phyloP scores from a whole-genome alignment of 176 grass and related monocot species.

The Oryza glumipatula region DNA sequence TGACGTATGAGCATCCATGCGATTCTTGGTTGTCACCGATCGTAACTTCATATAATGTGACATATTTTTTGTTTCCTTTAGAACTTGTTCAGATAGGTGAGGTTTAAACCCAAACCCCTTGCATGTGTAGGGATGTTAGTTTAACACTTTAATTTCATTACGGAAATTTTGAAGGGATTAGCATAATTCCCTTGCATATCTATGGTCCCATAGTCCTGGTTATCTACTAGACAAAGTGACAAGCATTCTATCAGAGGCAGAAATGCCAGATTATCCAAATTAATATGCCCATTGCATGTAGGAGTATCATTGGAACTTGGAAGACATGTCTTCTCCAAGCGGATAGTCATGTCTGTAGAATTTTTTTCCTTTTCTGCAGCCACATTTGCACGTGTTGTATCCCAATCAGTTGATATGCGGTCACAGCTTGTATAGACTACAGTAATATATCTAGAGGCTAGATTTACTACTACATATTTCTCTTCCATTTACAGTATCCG shows the following conservation, averaged over 20 bases:
- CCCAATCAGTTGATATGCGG: not conserved
- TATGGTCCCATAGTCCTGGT: not conserved
- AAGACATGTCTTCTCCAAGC: not conserved
- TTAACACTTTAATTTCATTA: not conserved
- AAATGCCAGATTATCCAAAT: not conserved
- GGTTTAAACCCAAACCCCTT: not conserved
- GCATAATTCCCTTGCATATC: not conserved
- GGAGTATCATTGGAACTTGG: not conserved
- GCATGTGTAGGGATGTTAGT: not conserved
- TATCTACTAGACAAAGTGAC: not conserved
- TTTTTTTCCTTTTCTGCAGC: not conserved
- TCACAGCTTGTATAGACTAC: slow-evolving; percentile 2
- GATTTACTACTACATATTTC: slow-evolving; percentile 7
- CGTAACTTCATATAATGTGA: not conserved
- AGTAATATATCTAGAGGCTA: not conserved
- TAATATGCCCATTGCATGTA: slow-evolving; percentile 3
- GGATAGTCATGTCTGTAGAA: not conserved
- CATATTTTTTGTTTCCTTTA: not conserved
- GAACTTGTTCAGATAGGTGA: not conserved
- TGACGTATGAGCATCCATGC: not conserved
- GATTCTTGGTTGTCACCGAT: not conserved
- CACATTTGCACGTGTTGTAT: not conserved
- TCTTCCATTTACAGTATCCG: slow-evolving; percentile 14
- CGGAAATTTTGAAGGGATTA: not conserved
- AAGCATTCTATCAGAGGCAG: not conserved